phyloP scores from a whole-genome alignment of 345 rosid species.

The thale cress (Arabidopsis thaliana) region DNA sequence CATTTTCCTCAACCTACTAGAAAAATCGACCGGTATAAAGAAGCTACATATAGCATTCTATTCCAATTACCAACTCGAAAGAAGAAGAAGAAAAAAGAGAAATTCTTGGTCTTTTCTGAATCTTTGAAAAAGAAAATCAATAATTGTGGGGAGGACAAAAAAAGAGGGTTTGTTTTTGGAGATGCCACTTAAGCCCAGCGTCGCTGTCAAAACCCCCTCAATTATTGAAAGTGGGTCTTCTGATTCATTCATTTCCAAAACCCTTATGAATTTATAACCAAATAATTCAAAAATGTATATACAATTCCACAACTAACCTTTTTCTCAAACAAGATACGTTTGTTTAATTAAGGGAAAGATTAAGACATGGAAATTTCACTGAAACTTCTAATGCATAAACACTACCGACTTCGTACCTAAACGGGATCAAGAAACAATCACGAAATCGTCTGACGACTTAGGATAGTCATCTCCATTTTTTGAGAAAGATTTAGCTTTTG shows the following conservation, averaged over 20 bases:
- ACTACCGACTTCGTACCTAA: conserved; percentile 5
- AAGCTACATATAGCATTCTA: conserved; percentile 3
- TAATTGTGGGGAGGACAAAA: conserved; percentile 40
- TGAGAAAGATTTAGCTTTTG: background rate
- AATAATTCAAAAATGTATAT: conserved; percentile 14
- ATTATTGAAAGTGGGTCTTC: conserved; percentile 44
- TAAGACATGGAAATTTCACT: conserved; percentile 9
- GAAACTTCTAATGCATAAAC: conserved; percentile 19
- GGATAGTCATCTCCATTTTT: background rate
- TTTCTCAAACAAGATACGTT: conserved; percentile 19
- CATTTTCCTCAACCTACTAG: conserved; percentile 3
- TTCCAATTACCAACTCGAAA: conserved; percentile 35
- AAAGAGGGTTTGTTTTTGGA: conserved; percentile 38
- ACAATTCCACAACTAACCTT: conserved; percentile 27
- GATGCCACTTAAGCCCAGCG: conserved; percentile 47
- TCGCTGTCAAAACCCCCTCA: conserved; percentile 40
- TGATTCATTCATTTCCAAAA: conserved; percentile 38
- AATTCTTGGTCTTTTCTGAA: conserved; percentile 42
- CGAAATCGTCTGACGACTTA: background rate
- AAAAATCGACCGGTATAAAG: conserved; percentile 26
- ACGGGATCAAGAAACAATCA: conserved; percentile 8
- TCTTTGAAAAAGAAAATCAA: conserved; percentile 41
- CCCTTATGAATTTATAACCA: conserved; percentile 12
- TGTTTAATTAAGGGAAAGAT: background rate
- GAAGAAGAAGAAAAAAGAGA: background rate